phyloP scores from a whole-genome alignment of 805 yeast species.

The Barnettozyma salicaria region DNA sequence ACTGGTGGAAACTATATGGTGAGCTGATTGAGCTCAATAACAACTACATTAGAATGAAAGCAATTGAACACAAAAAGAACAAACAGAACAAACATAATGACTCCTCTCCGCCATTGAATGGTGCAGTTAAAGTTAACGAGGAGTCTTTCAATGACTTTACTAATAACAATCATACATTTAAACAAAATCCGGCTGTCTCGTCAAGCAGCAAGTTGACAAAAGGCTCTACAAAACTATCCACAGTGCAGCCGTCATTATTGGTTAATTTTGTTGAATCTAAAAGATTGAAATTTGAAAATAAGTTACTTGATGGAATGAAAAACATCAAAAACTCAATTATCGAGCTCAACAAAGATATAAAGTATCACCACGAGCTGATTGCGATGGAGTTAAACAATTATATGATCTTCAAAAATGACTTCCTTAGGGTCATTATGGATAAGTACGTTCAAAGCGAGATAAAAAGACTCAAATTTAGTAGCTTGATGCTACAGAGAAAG shows the following conservation, averaged over 20 bases:
- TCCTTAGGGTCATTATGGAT: constrained; percentile 34
- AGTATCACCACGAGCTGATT: constrained; percentile 48
- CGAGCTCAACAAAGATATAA: constrained; percentile 41
- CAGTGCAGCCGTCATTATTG: constrained; percentile 26
- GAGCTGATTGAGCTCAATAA: constrained; percentile 34
- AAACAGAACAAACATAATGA: constrained; percentile 10
- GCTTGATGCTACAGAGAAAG: constrained; percentile 20
- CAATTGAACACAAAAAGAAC: constrained; percentile 16
- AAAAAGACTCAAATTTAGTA: constrained; percentile 22
- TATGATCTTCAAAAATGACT: constrained; percentile 42
- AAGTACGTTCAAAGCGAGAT: constrained; percentile 29
- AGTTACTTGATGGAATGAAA: constrained; percentile 34
- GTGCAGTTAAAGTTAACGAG: constrained; percentile 25
- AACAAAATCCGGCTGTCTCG: constrained; percentile 1
- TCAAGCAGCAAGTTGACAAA: constrained; percentile 9
- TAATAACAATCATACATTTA: constrained; percentile 17
- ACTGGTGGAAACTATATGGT: constrained; percentile 42
- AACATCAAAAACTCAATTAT: constrained; percentile 38
- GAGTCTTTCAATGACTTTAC: constrained; percentile 22
- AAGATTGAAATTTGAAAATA: constrained; percentile 40
- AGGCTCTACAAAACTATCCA: not conserved
- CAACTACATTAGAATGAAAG: constrained; percentile 27
- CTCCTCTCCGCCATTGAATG: constrained; percentile 6
- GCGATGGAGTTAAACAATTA: constrained; percentile 61
- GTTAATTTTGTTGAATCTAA: constrained; percentile 45